These are phyloP conservation scores for Phialophora expanda DNA, from an alignment of 2,329 filamentous ascomycete genomes.

Conservation along the genomic window DNA sequence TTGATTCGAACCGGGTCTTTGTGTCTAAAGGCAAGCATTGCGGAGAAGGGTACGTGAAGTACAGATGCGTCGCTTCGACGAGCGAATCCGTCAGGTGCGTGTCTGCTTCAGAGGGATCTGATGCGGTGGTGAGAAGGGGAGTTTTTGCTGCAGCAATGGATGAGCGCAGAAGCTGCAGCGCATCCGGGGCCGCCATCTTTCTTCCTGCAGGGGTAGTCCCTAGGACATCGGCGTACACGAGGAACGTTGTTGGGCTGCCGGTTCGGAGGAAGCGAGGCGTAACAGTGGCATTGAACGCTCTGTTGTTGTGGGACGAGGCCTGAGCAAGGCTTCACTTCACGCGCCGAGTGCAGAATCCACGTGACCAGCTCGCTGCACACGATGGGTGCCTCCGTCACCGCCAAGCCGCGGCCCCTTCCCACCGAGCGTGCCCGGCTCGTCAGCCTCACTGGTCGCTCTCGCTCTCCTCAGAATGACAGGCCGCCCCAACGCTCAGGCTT, in stretches of 20 bases:
- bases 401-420: neutral
- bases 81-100: slow-evolving; percentile 68
- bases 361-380: neutral
- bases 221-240: slow-evolving; percentile 16
- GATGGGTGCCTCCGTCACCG: neutral
- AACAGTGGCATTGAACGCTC: neutral
- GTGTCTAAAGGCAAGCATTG: slow-evolving; percentile 71
- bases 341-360: neutral
- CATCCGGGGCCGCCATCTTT: slow-evolving; percentile 69
- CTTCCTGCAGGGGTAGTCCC: neutral
- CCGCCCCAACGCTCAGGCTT: neutral
- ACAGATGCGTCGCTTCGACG: slow-evolving; percentile 76
- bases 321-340: neutral
- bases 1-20: slow-evolving; percentile 86
- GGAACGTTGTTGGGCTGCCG: neutral
- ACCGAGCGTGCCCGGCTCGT: neutral
- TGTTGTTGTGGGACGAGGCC: neutral
- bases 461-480: neutral
- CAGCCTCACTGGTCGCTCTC: neutral
- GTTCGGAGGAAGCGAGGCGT: neutral
- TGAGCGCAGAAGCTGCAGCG: slow-evolving; percentile 81
- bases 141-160: slow-evolving; percentile 73
- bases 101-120: slow-evolving; percentile 64
- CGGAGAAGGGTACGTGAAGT: slow-evolving; percentile 66
- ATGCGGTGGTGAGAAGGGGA: slow-evolving; percentile 74